Conservation (phyloP, 305 asterid genomes). For the Rubia tinctorum region DNA sequence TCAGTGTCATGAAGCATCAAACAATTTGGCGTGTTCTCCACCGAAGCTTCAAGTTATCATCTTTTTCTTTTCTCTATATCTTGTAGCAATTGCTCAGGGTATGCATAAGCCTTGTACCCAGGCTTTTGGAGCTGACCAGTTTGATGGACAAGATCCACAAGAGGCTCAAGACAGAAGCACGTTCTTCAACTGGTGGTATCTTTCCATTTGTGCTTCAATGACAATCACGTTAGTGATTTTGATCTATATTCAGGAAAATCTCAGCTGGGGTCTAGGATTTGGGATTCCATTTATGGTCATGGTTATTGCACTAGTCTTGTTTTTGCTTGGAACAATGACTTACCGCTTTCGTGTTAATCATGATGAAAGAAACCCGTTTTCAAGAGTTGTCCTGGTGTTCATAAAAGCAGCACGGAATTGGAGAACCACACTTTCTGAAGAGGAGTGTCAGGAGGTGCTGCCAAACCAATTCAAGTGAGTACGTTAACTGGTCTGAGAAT, state of each 20-base stretch:
- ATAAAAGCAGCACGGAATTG: not conserved
- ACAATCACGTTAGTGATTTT: not conserved
- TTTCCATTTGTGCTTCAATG: not conserved
- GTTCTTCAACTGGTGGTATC: constrained; percentile 47
- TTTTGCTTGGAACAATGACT: not conserved
- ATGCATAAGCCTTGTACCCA: constrained; percentile 10
- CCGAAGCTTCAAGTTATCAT: not conserved
- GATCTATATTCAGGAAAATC: constrained; percentile 19
- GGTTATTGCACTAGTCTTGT: not conserved
- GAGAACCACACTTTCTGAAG: not conserved
- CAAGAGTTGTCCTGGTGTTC: constrained; percentile 16
- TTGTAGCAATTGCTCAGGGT: not conserved
- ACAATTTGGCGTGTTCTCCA: not conserved
- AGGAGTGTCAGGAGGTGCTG: too few species aligned
- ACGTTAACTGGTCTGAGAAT: not conserved
- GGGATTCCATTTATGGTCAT: constrained; percentile 10
- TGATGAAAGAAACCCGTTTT: not conserved
- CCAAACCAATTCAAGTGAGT: too few species aligned
- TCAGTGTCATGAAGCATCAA: not conserved
- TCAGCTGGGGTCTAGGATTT: constrained; percentile 7
- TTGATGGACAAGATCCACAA: not conserved
- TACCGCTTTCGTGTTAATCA: not conserved
- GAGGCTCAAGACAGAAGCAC: not conserved
- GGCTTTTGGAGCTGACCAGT: constrained; percentile 11
- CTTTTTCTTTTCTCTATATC: not conserved